Percentiles rank a stretch among this genome's conserved stretches.
Conservation (phyloP, 306 rosid species). For the barrel medic (Medicago truncatula) region DNA sequence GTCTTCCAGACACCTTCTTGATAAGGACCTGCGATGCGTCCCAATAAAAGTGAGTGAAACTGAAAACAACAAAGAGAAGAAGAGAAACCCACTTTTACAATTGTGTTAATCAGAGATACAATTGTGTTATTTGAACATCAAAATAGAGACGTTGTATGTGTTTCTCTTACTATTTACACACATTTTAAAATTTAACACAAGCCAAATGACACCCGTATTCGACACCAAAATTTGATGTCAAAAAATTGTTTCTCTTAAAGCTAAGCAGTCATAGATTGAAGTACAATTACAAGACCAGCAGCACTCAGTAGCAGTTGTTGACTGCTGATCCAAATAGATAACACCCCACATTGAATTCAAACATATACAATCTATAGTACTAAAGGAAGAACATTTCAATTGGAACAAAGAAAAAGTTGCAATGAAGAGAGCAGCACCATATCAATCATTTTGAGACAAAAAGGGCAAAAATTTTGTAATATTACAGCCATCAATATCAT, state of each 20-base stretch:
- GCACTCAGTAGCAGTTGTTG: slow-evolving; percentile 35
- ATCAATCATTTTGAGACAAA: too few species aligned
- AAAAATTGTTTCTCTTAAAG: too few species aligned
- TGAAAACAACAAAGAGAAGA: background rate
- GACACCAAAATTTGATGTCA: background rate
- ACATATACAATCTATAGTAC: slow-evolving; percentile 15
- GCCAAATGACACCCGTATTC: too few species aligned
- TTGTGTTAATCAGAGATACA: too few species aligned
- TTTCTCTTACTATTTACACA: background rate
- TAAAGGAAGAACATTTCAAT: slow-evolving; percentile 17
- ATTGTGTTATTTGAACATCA: too few species aligned
- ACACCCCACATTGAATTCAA: slow-evolving; percentile 9
- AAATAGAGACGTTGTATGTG: too few species aligned
- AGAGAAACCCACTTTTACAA: background rate
- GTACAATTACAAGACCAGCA: slow-evolving; percentile 28
- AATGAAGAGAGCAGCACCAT: too few species aligned
- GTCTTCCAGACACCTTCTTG: slow-evolving; percentile 78
- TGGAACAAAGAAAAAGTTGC: slow-evolving; percentile 2
- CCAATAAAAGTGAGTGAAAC: background rate
- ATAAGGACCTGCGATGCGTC: slow-evolving; percentile 69
- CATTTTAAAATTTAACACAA: too few species aligned
- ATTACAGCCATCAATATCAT: background rate
- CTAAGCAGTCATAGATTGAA: background rate
- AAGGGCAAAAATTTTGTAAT: background rate
- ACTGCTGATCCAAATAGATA: slow-evolving; percentile 36